These are phyloP conservation scores for Aspergillus fijiensis DNA, from an alignment of 2,329 filamentous ascomycete genomes.

Conservation along the genomic window DNA sequence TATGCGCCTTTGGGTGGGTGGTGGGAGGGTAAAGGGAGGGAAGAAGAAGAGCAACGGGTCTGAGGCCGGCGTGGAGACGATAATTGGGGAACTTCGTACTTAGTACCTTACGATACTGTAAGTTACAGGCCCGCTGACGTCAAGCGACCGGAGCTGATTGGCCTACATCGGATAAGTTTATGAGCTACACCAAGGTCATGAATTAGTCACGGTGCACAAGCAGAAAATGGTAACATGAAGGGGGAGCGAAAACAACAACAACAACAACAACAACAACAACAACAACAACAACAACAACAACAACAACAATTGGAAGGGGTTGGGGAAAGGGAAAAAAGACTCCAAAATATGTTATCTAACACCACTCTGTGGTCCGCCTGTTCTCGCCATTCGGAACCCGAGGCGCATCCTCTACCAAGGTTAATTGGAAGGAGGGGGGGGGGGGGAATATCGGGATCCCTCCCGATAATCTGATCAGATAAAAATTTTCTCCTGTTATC, in stretches of 20 bases:
- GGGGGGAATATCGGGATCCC: background rate
- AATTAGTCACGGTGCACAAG: background rate
- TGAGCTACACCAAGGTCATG: background rate
- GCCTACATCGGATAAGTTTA: background rate
- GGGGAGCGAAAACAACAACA: background rate
- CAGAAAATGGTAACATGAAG: no score
- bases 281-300: no score
- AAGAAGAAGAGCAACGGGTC: no score
- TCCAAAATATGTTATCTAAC: background rate
- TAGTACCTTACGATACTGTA: no score
- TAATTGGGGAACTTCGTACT: no score
- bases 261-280: background rate
- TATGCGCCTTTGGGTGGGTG: no score
- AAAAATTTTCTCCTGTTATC: slow-evolving; percentile 26
- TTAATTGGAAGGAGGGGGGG: background rate
- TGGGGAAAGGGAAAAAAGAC: background rate
- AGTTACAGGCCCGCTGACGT: slow-evolving; percentile 8
- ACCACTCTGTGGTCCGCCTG: background rate
- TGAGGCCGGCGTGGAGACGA: no score
- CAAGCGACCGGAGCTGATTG: slow-evolving; percentile 7
- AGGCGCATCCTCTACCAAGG: background rate
- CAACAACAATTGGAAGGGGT: background rate
- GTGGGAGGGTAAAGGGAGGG: no score
- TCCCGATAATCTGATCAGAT: slow-evolving; percentile 27
- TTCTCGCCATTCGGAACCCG: background rate